Evolutionary conservation across 1,284 basidiomycete genomes (phyloP).

Genomic region (Wallemia hederae): DNA sequence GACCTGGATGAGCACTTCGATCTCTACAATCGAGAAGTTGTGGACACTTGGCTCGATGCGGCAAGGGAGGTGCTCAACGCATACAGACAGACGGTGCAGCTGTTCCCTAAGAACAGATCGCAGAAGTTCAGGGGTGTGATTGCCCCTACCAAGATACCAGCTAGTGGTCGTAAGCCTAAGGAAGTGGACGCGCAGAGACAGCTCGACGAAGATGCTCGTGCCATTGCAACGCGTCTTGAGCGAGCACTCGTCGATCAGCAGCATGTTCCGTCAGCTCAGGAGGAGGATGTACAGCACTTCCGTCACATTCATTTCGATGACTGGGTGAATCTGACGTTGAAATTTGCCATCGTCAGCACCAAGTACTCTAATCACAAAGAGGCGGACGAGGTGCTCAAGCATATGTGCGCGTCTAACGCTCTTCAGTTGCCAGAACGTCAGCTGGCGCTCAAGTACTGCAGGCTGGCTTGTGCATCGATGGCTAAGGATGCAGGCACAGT

Average conservation of each 20-base stretch:
- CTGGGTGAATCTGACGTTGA: conserved; percentile 55
- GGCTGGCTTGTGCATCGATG: conserved; percentile 28
- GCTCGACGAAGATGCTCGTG: neutral
- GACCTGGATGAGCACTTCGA: conserved; percentile 15
- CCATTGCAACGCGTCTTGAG: neutral
- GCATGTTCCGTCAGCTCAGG: conserved; percentile 13
- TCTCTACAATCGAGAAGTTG: conserved; percentile 15
- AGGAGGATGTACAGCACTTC: conserved; percentile 29
- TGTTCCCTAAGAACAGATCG: conserved; percentile 51
- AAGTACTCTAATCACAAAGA: neutral
- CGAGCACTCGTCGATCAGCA: conserved; percentile 8
- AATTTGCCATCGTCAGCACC: neutral
- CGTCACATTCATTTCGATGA: conserved; percentile 55
- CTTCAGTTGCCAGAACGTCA: conserved; percentile 36
- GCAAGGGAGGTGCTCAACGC: conserved; percentile 62
- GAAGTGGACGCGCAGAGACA: conserved; percentile 10
- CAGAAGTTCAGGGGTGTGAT: neutral
- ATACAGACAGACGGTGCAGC: conserved; percentile 51
- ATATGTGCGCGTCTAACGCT: conserved; percentile 43
- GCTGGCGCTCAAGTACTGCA: conserved; percentile 8
- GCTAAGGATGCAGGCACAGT: conserved; percentile 18
- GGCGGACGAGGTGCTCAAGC: conserved; percentile 39
- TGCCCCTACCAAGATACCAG: neutral
- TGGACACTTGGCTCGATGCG: conserved; percentile 39
- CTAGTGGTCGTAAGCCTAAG: conserved; percentile 2